Evolutionary conservation across 2,329 filamentous ascomycete genomes (phyloP), one percentile per base, ranked within the genome.

Genomic region (Pseudocercospora macadamiae): DNA sequence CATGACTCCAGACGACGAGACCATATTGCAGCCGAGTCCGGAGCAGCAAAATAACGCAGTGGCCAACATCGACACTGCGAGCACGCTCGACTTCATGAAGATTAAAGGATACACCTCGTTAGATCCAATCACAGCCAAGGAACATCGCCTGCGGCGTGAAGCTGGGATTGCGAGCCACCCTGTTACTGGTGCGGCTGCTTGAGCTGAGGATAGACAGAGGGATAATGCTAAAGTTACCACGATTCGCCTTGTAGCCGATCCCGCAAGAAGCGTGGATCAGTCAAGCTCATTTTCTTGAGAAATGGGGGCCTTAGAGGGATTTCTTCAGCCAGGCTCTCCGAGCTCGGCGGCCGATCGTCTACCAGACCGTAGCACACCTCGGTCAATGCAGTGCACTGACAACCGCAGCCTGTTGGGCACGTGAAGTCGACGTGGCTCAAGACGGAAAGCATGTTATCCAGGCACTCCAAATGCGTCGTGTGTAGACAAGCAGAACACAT

Each of bases 341-440:
- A 56, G 32, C 34, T 37, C 45, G 4, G 26, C 12, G 0, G 44
- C 2, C 44, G 19, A 28, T 26, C 57, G 9, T 62, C 47, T 3
- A 34, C 42, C 12, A 57, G 16, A 34, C 64, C 64, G 21, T 57
- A 48, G 12, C 48, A 25, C n/a, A 64, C 16, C 19, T 61, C 59
- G 14, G 54, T 16, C 3, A 63, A 37, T 7, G 52, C 47, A 28
- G 61, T 54, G 36, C 71, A 73, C 21, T 52, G 48, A 56, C 71
- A 73, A 1, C 70, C 71, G 53, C 71, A 73, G 0, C 71, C 71
- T 8, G 65, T 62, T 1, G 69, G 68, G 60, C 70, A 72, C 10
- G 65, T 62, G 47, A 69, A 70, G 8, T 54, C 34, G 9, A 58
- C 64, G 10, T 54, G 52, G 21, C 54, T 60, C 3, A 63, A 30